Evolutionary conservation across 371 early-diverging fungal species (phyloP).

Genomic region (Entomophthora muscae): DNA sequence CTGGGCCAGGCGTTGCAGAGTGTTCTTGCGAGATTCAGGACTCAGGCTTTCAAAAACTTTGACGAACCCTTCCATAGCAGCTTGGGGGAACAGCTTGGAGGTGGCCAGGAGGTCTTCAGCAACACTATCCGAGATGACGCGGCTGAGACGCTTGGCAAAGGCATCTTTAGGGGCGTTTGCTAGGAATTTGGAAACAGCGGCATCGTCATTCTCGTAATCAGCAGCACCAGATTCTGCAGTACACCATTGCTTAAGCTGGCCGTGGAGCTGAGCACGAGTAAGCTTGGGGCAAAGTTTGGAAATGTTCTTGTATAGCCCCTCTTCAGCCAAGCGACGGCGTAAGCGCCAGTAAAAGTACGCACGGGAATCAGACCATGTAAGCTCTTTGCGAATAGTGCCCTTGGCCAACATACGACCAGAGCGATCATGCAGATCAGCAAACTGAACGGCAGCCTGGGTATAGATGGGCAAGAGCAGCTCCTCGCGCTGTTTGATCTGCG

Average conservation of each 20-base stretch:
- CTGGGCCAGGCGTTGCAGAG: background rate
- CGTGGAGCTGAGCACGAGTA: conserved; percentile 19
- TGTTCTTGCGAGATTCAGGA: background rate
- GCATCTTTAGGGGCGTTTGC: too few species aligned
- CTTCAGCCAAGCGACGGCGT: too few species aligned
- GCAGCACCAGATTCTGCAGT: too few species aligned
- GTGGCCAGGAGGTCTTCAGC: background rate
- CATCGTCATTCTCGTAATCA: background rate
- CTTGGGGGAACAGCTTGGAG: too few species aligned
- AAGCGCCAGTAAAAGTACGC: conserved; percentile 84
- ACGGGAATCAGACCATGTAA: conserved; percentile 70
- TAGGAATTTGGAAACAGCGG: background rate
- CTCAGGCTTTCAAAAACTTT: background rate
- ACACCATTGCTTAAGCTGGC: background rate
- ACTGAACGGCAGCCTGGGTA: conserved; percentile 87
- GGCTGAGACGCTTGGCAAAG: background rate
- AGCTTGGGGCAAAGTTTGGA: conserved; percentile 18
- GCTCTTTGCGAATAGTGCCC: conserved; percentile 57
- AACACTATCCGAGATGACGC: background rate
- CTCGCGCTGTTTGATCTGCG: conserved; percentile 59
- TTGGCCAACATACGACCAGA: too few species aligned
- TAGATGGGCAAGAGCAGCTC: conserved; percentile 74
- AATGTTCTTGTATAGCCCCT: conserved; percentile 37
- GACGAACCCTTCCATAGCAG: background rate
- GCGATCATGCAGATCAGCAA: too few species aligned